A percentile compares a stretch with the other conserved stretches of the same genome.
phyloP scores from a whole-genome alignment of 1,284 basidiomycete genomes.

The Singerocomus rubriflavus region DNA sequence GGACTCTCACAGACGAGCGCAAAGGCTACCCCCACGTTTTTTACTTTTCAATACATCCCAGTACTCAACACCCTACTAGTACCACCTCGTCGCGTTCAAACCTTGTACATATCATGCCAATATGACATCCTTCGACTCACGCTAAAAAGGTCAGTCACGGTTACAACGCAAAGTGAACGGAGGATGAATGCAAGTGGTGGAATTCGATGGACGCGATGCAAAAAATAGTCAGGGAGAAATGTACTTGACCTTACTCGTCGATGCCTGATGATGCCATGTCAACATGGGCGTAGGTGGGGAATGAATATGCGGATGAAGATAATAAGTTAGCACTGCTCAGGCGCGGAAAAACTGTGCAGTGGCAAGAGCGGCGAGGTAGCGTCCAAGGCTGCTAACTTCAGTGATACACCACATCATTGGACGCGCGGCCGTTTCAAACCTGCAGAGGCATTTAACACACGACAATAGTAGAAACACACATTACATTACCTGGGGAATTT shows the following conservation, averaged over 20 bases:
- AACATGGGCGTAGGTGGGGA: neutral
- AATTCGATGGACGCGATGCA: conserved; percentile 1
- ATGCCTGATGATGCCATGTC: conserved; percentile 12
- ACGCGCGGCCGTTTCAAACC: conserved; percentile 38
- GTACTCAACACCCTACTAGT: neutral
- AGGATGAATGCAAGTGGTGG: conserved; percentile 1
- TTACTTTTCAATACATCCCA: conserved; percentile 4
- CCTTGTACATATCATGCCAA: neutral
- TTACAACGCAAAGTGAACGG: conserved; percentile 9
- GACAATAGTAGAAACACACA: neutral
- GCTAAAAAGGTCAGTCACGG: conserved; percentile 31
- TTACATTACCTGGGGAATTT: conserved; percentile 45
- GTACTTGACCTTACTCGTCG: conserved; percentile 31
- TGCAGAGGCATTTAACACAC: conserved; percentile 15
- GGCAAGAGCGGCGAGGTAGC: neutral
- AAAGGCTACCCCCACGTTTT: conserved; percentile 10
- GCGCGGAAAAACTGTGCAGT: conserved; percentile 1
- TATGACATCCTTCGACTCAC: conserved; percentile 9
- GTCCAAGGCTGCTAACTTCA: neutral
- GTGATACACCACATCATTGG: conserved; percentile 20
- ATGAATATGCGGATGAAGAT: conserved; percentile 11
- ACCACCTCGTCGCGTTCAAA: conserved; percentile 1
- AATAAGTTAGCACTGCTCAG: conserved; percentile 32
- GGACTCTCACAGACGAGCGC: neutral
- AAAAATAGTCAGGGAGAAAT: conserved; percentile 16